Percentiles rank a stretch among this genome's conserved stretches.
These are phyloP conservation scores for Hypoxylon sp. DNA, from an alignment of 2,329 filamentous ascomycete species.

Conservation along the genomic window DNA sequence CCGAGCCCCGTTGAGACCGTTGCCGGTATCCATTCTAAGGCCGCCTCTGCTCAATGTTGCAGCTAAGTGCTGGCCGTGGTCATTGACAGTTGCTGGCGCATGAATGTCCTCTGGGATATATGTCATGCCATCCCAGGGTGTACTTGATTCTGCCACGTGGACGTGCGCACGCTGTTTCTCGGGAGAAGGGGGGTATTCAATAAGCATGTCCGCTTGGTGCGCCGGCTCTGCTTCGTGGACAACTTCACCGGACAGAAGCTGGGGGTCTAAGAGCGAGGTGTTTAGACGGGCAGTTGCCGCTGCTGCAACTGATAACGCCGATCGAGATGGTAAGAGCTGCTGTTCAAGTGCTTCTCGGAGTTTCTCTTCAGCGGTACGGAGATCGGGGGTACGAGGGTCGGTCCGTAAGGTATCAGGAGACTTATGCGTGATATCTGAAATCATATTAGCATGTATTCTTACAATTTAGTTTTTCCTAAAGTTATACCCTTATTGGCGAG, in stretches of 20 bases:
- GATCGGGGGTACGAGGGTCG: conserved; percentile 55
- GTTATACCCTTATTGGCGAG: conserved; percentile 57
- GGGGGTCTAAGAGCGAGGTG: conserved; percentile 68
- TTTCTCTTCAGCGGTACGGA: conserved; percentile 61
- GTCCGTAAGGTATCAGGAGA: conserved; percentile 40
- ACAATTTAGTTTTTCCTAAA: not conserved
- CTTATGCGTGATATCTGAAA: conserved; percentile 39
- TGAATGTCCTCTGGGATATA: conserved; percentile 54
- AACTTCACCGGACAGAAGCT: conserved; percentile 54
- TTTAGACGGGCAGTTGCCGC: conserved; percentile 70
- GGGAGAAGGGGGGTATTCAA: conserved; percentile 49
- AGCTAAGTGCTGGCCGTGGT: conserved; percentile 50
- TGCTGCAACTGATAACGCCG: conserved; percentile 69
- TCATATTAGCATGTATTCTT: conserved; percentile 17
- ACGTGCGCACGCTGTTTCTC: conserved; percentile 37
- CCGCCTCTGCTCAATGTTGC: conserved; percentile 61
- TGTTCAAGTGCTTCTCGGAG: conserved; percentile 62
- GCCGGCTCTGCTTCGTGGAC: conserved; percentile 38
- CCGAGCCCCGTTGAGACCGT: conserved; percentile 61
- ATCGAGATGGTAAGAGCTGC: conserved; percentile 57
- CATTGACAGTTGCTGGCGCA: conserved; percentile 51
- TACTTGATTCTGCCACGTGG: conserved; percentile 33
- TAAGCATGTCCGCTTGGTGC: conserved; percentile 49
- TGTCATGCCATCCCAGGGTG: conserved; percentile 53
- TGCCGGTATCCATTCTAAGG: conserved; percentile 67